Conservation (phyloP, 1,139 yeast species). For the Candida sanyaensis region DNA sequence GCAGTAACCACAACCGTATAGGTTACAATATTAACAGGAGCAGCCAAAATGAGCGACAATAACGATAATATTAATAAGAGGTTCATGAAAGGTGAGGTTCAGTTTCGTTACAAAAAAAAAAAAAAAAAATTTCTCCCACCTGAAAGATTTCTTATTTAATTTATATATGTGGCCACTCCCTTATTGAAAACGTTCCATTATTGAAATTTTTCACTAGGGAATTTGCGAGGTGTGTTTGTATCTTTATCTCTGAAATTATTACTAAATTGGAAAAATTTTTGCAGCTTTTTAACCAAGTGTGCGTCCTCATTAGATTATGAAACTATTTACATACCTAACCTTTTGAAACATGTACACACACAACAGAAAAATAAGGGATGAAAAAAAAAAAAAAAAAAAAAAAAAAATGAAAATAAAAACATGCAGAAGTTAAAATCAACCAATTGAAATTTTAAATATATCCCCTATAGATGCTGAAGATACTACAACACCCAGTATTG, state of each 20-base stretch:
- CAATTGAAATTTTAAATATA: neutral
- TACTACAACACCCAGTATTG: constrained; percentile 24
- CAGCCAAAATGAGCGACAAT: neutral
- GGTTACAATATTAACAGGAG: neutral
- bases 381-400: no score
- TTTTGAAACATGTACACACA: neutral
- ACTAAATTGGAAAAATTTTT: neutral
- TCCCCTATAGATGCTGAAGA: neutral
- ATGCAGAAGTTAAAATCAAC: neutral
- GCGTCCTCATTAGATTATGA: neutral
- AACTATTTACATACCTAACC: neutral
- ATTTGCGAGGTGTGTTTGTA: neutral
- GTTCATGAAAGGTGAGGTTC: neutral
- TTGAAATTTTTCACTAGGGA: neutral
- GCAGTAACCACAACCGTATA: constrained; percentile 5
- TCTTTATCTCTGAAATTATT: neutral
- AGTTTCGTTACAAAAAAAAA: no score
- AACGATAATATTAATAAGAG: neutral
- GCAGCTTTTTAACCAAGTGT: neutral
- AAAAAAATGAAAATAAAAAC: neutral
- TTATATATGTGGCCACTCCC: neutral
- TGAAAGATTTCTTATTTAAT: neutral
- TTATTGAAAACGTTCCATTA: neutral
- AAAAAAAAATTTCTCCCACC: neutral
- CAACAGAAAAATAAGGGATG: neutral